Evolutionary conservation across 352 stramenopile genomes (phyloP), one percentile per base, ranked within the genome.

Genomic region (Phytophthora sp.): DNA sequence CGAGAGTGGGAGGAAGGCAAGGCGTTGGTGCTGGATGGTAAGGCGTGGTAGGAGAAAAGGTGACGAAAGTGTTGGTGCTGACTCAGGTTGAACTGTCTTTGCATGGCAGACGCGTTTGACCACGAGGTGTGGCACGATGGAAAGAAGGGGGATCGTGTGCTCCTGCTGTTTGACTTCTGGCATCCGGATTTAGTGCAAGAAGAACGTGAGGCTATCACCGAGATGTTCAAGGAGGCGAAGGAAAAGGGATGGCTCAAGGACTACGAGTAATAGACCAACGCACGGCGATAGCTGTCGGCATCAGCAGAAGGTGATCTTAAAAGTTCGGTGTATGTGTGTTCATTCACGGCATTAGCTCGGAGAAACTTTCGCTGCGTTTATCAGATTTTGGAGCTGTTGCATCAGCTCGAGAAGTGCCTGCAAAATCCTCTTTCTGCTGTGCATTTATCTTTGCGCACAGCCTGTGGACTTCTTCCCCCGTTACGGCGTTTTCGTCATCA

Each of bases 141-240:
- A 13, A 58, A 61, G 31, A 74, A 74, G 26, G 79, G 81, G 57
- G 83, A 92, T 49, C 83, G 89, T 5, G 88, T 97, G 48, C 49
- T 96, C 61, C 57, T 96, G 64, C 72, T 97, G 7, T 96, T 97
- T 63, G 90, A 97, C 54, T 48, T 92, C 3, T 91, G 83, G 82
- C 84, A 92, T 43, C 80, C 84, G 2, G 79, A 91, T 56, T 68
- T 92, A 28, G 70, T 86, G 8, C 67, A 69, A 28, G 80, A 66
- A 28, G 81, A 91, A 59, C 78, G 76, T 37, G 64, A 86, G 32
- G 74, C 79, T 51, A 77, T 92, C 53, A 56, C 69, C 17, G 65
- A 84, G 5, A 91, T 94, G 82, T 94, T 94, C 56, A 71, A 84
- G 15, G 81, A 84, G 13, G 84, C 84, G 2, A 84, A 74, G 28